A percentile compares a stretch with the other conserved stretches of the same genome.
Evolutionary conservation across 345 rosid genomes (phyloP).

Genomic region (Dipteronia sinensis): DNA sequence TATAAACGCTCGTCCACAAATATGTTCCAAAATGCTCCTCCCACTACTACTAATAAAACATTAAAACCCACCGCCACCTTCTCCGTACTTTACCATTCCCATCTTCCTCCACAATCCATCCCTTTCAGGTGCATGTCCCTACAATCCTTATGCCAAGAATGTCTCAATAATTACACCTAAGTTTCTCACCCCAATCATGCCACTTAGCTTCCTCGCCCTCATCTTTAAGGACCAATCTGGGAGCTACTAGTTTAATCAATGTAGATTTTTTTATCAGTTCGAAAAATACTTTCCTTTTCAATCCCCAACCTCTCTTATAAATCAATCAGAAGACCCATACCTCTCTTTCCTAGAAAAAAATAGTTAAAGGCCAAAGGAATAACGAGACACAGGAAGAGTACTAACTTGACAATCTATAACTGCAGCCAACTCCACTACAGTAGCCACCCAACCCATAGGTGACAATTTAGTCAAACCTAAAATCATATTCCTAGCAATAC

Average conservation of each 20-base stretch:
- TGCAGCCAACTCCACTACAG: constrained; percentile 2
- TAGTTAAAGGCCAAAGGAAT: background rate
- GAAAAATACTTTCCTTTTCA: background rate
- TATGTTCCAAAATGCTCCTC: too few species aligned
- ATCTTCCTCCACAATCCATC: background rate
- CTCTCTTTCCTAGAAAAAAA: background rate
- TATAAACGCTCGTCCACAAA: too few species aligned
- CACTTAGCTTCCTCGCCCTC: background rate
- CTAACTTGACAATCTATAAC: background rate
- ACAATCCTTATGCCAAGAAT: background rate
- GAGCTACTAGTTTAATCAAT: background rate
- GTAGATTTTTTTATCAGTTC: background rate
- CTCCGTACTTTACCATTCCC: background rate
- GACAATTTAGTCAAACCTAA: too few species aligned
- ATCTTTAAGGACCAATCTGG: background rate
- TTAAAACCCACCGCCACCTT: background rate
- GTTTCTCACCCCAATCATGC: background rate
- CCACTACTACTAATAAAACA: too few species aligned
- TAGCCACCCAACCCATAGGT: background rate
- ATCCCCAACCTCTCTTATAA: background rate
- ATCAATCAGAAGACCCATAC: background rate
- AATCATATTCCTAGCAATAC: too few species aligned
- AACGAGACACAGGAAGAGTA: background rate
- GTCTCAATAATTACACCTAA: background rate
- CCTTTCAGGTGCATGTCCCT: too few species aligned